Percentiles rank a stretch among this genome's conserved stretches.
phyloP scores from a whole-genome alignment of 1,284 basidiomycete genomes.

The Cutaneotrichosporon curvatum region DNA sequence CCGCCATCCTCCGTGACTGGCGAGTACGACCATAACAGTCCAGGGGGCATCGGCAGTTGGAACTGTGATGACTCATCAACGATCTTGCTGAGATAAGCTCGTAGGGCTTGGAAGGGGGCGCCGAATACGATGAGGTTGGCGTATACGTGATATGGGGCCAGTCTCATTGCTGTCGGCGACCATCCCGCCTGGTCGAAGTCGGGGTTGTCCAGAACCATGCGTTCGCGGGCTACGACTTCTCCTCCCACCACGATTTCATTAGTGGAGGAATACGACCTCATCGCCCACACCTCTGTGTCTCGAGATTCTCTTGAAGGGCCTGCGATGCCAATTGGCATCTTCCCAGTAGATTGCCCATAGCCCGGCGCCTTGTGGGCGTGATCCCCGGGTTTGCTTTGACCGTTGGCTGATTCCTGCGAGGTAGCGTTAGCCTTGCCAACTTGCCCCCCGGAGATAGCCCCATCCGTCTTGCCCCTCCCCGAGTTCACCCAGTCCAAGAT shows the following conservation, averaged over 20 bases:
- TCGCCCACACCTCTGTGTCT: conserved; percentile 70
- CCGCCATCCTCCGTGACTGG: conserved; percentile 23
- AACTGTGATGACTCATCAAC: conserved; percentile 30
- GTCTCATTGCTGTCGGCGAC: conserved; percentile 17
- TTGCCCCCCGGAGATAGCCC: background rate
- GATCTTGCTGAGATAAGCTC: conserved; percentile 22
- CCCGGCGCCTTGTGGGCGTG: no score
- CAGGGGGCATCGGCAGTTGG: conserved; percentile 28
- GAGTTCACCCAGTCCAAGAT: conserved; percentile 88
- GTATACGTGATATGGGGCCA: conserved; percentile 45
- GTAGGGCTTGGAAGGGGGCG: conserved; percentile 25
- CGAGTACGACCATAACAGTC: conserved; percentile 41
- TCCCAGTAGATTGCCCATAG: no score
- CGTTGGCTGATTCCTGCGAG: no score
- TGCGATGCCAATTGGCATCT: background rate
- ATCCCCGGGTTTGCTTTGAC: no score
- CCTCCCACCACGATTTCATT: conserved; percentile 70
- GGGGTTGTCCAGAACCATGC: conserved; percentile 14
- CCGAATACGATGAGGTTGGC: conserved; percentile 42
- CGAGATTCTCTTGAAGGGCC: background rate
- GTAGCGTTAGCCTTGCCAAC: background rate
- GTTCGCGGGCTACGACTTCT: conserved; percentile 12
- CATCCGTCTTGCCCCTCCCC: conserved; percentile 51
- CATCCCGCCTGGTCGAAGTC: background rate
- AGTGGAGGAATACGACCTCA: conserved; percentile 71